Conservation (phyloP, 257 asterid genomes). For the Henckelia pumila region DNA sequence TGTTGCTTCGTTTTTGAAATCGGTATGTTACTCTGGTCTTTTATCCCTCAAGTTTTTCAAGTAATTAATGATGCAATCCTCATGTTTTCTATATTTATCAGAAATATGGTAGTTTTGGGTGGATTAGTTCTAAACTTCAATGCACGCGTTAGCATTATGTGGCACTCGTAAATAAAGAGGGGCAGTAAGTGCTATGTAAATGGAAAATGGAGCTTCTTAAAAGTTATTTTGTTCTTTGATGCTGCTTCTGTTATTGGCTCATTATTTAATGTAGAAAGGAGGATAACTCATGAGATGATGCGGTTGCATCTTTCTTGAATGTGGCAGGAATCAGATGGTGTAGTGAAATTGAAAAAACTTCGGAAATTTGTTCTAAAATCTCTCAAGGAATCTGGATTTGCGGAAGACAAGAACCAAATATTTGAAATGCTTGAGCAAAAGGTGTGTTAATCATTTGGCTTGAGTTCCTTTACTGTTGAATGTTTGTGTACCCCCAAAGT, state of each 20-base stretch:
- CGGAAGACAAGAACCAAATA: slow-evolving; percentile 41
- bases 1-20: slow-evolving; percentile 65
- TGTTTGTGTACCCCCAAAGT: not conserved
- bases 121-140: not conserved
- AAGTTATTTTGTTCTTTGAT: not conserved
- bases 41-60: slow-evolving; percentile 2
- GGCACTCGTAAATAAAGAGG: not conserved
- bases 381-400: slow-evolving; percentile 55
- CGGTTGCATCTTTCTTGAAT: slow-evolving; percentile 27
- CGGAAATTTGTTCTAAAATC: slow-evolving; percentile 50
- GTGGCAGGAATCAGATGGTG: slow-evolving; percentile 62
- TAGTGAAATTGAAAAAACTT: slow-evolving; percentile 62
- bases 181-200: not conserved
- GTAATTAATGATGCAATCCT: no score
- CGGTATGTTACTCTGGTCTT: slow-evolving; percentile 45
- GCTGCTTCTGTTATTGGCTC: slow-evolving; percentile 1
- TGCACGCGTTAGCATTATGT: not conserved
- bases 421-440: slow-evolving; percentile 52
- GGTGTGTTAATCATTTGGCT: slow-evolving; percentile 37
- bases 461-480: not conserved
- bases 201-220: not conserved
- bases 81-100: not conserved
- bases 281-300: not conserved
- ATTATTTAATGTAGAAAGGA: not conserved
- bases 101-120: not conserved